phyloP scores from a whole-genome alignment of 1,284 basidiomycete species.

The Moesziomyces globuligerus region DNA sequence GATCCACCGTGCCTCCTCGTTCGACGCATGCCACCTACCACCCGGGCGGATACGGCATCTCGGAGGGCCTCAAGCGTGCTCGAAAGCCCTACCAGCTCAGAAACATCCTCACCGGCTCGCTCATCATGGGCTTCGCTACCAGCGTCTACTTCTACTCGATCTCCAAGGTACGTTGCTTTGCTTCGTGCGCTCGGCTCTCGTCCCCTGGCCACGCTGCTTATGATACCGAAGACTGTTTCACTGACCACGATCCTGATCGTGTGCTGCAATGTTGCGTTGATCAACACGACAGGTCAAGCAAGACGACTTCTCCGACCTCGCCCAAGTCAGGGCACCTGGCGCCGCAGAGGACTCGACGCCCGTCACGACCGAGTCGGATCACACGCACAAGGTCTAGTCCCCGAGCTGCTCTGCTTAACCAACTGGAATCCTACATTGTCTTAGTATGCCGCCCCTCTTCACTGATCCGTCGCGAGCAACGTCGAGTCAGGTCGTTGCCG shows the following conservation, averaged over 20 bases:
- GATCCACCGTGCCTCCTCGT: constrained; percentile 43
- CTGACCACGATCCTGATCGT: neutral
- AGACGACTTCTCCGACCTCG: constrained; percentile 61
- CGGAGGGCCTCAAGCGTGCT: constrained; percentile 77
- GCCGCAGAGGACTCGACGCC: constrained; percentile 18
- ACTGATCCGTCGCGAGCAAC: no score
- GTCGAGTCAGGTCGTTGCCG: no score
- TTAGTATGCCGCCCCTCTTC: no score
- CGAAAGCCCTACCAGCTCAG: constrained; percentile 81
- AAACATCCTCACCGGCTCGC: constrained; percentile 81
- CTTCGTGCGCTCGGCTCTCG: neutral
- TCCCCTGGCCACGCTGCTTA: no score
- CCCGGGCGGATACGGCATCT: constrained; percentile 55
- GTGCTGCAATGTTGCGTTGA: neutral
- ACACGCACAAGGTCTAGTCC: constrained; percentile 39
- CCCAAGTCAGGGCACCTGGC: constrained; percentile 42
- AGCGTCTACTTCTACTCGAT: constrained; percentile 93
- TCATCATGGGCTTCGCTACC: constrained; percentile 79
- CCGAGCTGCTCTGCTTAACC: neutral
- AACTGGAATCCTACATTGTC: neutral
- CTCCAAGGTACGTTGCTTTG: constrained; percentile 49
- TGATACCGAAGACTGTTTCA: neutral
- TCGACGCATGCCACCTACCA: constrained; percentile 56
- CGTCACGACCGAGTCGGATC: constrained; percentile 38
- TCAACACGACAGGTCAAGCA: constrained; percentile 45